Conservation (phyloP, 345 rosid genomes). For the Citrus trifoliata region DNA sequence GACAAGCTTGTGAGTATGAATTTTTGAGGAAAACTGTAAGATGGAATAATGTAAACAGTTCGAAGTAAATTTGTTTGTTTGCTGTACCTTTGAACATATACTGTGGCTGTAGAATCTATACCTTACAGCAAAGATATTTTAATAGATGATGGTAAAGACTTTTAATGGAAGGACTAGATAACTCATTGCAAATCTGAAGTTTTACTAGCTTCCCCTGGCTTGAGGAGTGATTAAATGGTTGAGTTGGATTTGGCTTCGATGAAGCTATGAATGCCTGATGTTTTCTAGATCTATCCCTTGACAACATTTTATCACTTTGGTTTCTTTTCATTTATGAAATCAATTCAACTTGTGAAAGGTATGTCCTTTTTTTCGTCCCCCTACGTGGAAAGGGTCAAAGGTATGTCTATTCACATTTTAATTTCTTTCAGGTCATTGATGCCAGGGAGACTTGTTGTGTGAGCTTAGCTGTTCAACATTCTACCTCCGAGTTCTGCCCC, state of each 20-base stretch:
- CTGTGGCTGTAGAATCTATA: background rate
- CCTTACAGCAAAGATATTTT: background rate
- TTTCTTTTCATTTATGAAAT: background rate
- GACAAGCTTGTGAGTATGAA: background rate
- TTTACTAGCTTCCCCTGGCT: too few relatives aligned
- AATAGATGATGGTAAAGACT: background rate
- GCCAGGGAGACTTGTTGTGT: constrained; percentile 32
- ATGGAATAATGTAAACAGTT: background rate
- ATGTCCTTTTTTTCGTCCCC: too few relatives aligned
- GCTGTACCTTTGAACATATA: background rate
- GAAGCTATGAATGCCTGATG: background rate
- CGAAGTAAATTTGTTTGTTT: background rate
- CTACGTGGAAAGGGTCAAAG: background rate
- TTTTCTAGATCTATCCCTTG: background rate
- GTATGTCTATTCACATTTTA: background rate
- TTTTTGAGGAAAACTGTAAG: too few relatives aligned
- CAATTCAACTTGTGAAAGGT: background rate
- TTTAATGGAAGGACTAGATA: too few relatives aligned
- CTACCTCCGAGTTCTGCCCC: constrained; percentile 29
- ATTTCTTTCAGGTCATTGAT: constrained; percentile 50
- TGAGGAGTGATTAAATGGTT: background rate
- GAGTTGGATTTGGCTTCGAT: background rate
- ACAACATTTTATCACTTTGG: background rate
- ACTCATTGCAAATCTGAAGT: background rate
- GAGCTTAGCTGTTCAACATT: constrained; percentile 38